Evolutionary conservation across 1,284 basidiomycete species (phyloP).

Genomic region (Melampsora americana): DNA sequence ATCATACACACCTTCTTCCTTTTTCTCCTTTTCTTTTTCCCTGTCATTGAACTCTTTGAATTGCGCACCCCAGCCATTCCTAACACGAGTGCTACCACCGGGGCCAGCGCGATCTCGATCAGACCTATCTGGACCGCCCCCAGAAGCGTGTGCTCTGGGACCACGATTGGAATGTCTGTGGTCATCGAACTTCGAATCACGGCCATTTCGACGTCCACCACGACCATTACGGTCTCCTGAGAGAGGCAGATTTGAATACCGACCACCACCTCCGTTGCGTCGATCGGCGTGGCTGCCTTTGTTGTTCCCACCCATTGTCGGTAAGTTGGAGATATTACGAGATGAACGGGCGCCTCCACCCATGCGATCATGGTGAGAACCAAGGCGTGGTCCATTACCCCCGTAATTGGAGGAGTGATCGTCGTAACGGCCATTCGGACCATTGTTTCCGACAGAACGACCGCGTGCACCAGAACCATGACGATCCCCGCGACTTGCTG

Average conservation of each 20-base stretch:
- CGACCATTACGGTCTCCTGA: slow-evolving; percentile 14
- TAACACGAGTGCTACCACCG: slow-evolving; percentile 7
- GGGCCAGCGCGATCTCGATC: not conserved
- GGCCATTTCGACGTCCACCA: slow-evolving; percentile 2
- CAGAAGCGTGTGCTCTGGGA: not conserved
- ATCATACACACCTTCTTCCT: slow-evolving; percentile 16
- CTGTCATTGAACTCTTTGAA: slow-evolving; percentile 32
- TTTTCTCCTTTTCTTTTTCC: slow-evolving; percentile 17
- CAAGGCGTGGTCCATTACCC: not conserved
- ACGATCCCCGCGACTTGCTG: slow-evolving; percentile 5
- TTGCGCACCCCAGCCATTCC: slow-evolving; percentile 37
- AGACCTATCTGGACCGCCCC: not conserved
- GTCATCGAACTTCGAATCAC: slow-evolving; percentile 22
- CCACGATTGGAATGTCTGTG: not conserved
- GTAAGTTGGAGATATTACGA: slow-evolving; percentile 25
- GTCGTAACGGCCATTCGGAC: slow-evolving; percentile 1
- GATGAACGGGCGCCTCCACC: slow-evolving; percentile 15
- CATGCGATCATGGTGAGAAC: slow-evolving; percentile 6
- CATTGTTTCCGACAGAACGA: not conserved
- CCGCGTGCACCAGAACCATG: slow-evolving; percentile 16
- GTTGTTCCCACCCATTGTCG: slow-evolving; percentile 4
- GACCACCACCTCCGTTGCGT: slow-evolving; percentile 20
- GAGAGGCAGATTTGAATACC: slow-evolving; percentile 11
- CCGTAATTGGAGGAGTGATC: slow-evolving; percentile 3
- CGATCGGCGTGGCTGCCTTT: slow-evolving; percentile 16